Conservation (phyloP, 371 early-diverging fungal species). For the Apophysomyces ossiformis region DNA sequence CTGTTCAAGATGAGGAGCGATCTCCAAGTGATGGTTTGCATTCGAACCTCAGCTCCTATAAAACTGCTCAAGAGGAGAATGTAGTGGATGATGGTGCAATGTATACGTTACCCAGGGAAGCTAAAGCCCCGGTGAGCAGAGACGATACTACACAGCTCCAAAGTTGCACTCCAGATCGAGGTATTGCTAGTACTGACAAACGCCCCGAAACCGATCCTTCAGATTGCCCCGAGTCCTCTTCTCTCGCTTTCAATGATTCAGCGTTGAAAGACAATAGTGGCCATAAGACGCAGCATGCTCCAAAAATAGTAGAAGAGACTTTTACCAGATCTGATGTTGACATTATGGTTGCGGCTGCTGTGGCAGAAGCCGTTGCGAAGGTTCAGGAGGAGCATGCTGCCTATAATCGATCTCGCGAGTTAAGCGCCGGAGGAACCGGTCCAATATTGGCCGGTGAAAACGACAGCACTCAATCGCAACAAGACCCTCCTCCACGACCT, state of each 20-base stretch:
- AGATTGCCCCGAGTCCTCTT: no score
- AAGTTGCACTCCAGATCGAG: neutral
- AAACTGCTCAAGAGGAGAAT: neutral
- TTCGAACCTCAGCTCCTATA: neutral
- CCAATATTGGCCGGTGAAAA: neutral
- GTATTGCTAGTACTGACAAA: no score
- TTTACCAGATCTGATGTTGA: constrained; percentile 35
- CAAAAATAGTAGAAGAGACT: neutral
- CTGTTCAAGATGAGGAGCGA: neutral
- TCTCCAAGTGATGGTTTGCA: neutral
- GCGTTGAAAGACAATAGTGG: no score
- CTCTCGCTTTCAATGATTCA: no score
- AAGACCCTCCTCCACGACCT: constrained; percentile 19
- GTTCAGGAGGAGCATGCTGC: constrained; percentile 15
- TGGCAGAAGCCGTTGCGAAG: constrained; percentile 36
- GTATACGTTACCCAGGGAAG: neutral
- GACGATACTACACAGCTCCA: neutral
- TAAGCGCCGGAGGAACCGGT: no score
- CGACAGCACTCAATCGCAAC: neutral
- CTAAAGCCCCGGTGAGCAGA: neutral
- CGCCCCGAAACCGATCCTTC: no score
- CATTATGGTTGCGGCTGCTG: constrained; percentile 45
- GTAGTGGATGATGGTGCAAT: neutral
- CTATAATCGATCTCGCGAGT: neutral
- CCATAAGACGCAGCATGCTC: neutral